Base-by-base conservation (phyloP, 208 protist genomes). In the Trypanosoma melophagium region DNA sequence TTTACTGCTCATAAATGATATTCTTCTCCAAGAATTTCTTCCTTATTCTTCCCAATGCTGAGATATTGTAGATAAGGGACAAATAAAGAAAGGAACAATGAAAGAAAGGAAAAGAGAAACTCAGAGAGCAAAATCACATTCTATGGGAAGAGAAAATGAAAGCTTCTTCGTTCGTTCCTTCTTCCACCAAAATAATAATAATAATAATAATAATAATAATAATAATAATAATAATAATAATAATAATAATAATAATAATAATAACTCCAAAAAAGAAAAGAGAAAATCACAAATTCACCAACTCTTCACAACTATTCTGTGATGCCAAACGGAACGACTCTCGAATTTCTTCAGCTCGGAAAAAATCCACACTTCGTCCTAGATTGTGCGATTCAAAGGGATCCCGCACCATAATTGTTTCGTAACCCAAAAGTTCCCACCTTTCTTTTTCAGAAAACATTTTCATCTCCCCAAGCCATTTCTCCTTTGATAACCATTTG, bases 351-450 rank as follows among this genome's bases (percentile, higher is more conserved):
- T 95, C 89, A 1, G 70, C 81, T 10, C 76, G 69, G 51, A 95
- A 92, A 68, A 95, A 95, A 68, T 95, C 87, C 12, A 95, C 86
- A 60, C 86, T 87, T 8, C 86, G 66, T 1, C 84, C 89, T 4
- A 95, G 67, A 60, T 76, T 93, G 40, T 95, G 89, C 22, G 68
- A 31, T 47, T 95, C 89, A 45, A 81, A 95, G 1, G 89, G 89
- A 57, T 95, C 89, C 3, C 87, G 66, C 2, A 95, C 47, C 57
- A 92, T 62, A 1, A 92, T 59, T 1, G 71, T 66, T 54, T 90
- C 83, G 58, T 92, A 86, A 14, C 89, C 89, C 3, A 95, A 60
- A 47, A 86, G 72, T 22, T 90, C 73, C 87, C 89, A 95, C 13
- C 74, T 67, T 13, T 86, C 80, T 28, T 67, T 66, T 2, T 75